Base-by-base conservation (phyloP, 768 basidiomycete species). In the Butyriboletus loyo region DNA sequence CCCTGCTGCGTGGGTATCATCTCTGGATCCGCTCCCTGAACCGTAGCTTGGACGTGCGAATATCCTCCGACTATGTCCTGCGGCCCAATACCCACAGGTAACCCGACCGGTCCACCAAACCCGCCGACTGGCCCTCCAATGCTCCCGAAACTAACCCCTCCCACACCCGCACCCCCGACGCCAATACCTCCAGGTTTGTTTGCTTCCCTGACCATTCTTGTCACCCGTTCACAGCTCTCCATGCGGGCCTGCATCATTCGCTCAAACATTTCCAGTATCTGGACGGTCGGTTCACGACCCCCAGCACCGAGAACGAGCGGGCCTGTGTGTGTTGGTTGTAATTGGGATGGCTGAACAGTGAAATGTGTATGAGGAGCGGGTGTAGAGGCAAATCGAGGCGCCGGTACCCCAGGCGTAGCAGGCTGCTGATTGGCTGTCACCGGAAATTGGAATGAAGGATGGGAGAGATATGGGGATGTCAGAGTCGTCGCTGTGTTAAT, bases 191-290 rank as follows among this genome's bases (percentile, higher is more conserved):
- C 62, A 19, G 67, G 60, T n/a, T 40, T 64, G 53, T 62, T 60
- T n/a, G 67, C 66, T 25, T 62, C 62, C 48, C 66, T 61, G 21
- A 87, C 78, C 55, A 89, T 73, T 42, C 76, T 77, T 56, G 80
- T 80, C 47, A 86, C 75, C 31, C 85, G 75, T 57, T 84, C 77
- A 66, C 87, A 89, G 62, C 85, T 87, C 67, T 88, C 87, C 78
- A 89, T 82, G 49, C 87, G 78, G 3, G 82, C 75, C 60, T 87
- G 84, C 74, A 88, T 80, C 73, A 89, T 83, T 54, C 81, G 78
- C 52, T 84, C 84, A 62, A 86, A 87, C 75, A 83, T 78, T 59
- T 82, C 78, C 54, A 89, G 71, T 48, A 89, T 76, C 49, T 75
- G 79, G 25, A 82, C 77, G 39, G 72, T 70, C 32, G 74, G 68